phyloP scores from a whole-genome alignment of 176 grass and related monocot genomes.

The Zea mays region DNA sequence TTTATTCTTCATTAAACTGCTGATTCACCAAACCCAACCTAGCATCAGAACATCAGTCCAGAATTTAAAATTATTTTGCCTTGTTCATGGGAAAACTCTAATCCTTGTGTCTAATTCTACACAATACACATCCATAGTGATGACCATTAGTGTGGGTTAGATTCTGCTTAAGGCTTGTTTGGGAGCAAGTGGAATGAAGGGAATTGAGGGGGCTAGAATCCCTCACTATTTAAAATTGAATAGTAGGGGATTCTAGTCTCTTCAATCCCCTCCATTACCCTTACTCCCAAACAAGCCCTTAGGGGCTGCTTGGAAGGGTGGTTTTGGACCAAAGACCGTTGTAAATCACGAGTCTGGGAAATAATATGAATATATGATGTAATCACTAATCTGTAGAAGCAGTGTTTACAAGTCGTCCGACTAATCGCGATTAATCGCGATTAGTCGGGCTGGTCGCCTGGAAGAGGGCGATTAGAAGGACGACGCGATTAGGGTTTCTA shows the following conservation, averaged over 20 bases:
- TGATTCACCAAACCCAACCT: constrained; percentile 1
- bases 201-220: no score
- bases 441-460: no score
- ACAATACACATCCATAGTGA: neutral
- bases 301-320: neutral
- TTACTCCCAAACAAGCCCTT: no score
- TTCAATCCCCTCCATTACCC: no score
- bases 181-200: no score
- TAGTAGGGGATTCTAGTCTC: no score
- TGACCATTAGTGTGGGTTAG: neutral
- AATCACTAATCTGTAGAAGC: neutral
- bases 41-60: constrained; percentile 19
- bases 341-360: neutral
- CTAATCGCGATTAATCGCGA: no score
- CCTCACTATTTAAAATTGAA: no score
- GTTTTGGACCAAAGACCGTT: neutral
- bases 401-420: no score
- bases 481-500: no score
- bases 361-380: neutral
- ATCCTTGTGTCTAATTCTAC: neutral
- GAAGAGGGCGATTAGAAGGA: no score
- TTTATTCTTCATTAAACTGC: constrained; percentile 20
- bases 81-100: constrained; percentile 8
- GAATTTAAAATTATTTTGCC: neutral
- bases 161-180: neutral